Evolutionary conservation across 2,329 filamentous ascomycete species (phyloP).

Genomic region (Aureobasidium sp.): DNA sequence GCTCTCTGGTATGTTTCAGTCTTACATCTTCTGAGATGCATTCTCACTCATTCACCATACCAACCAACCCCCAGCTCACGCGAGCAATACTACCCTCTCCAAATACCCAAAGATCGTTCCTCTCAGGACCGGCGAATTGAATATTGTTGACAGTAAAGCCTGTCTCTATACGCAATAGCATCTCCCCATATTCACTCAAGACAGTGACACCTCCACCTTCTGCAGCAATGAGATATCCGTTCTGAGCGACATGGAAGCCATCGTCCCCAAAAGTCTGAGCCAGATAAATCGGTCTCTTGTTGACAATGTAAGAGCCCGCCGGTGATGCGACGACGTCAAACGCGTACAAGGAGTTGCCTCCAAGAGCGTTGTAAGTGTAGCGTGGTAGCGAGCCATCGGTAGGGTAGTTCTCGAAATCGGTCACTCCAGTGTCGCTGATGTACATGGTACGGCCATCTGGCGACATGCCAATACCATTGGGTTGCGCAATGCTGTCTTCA

Average conservation of each 20-base stretch:
- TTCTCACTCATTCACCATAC: neutral
- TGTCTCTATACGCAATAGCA: constrained; percentile 21
- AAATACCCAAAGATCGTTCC: constrained; percentile 21
- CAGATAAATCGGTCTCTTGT: constrained; percentile 20
- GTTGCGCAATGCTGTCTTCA: constrained; percentile 36
- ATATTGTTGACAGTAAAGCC: constrained; percentile 20
- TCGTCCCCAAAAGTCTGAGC: constrained; percentile 20
- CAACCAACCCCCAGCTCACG: constrained; percentile 9
- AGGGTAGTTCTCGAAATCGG: constrained; percentile 14
- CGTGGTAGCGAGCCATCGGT: constrained; percentile 14
- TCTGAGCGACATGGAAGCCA: constrained; percentile 21
- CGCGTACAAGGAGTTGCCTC: constrained; percentile 20
- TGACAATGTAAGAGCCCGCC: constrained; percentile 19
- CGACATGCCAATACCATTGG: constrained; percentile 42
- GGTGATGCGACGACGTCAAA: constrained; percentile 20
- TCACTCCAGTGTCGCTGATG: constrained; percentile 36
- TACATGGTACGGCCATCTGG: constrained; percentile 41
- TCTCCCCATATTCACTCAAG: constrained; percentile 19
- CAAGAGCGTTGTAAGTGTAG: constrained; percentile 17
- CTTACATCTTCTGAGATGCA: too few relatives aligned
- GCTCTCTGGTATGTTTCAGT: too few relatives aligned
- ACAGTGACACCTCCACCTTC: constrained; percentile 22
- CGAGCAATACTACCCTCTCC: constrained; percentile 19
- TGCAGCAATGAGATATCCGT: constrained; percentile 21
- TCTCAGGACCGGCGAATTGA: constrained; percentile 20